Percentiles rank a stretch among this genome's conserved stretches.
These are phyloP conservation scores for Pulveroboletus sp. DNA, from an alignment of 768 basidiomycete species.

Conservation along the genomic window DNA sequence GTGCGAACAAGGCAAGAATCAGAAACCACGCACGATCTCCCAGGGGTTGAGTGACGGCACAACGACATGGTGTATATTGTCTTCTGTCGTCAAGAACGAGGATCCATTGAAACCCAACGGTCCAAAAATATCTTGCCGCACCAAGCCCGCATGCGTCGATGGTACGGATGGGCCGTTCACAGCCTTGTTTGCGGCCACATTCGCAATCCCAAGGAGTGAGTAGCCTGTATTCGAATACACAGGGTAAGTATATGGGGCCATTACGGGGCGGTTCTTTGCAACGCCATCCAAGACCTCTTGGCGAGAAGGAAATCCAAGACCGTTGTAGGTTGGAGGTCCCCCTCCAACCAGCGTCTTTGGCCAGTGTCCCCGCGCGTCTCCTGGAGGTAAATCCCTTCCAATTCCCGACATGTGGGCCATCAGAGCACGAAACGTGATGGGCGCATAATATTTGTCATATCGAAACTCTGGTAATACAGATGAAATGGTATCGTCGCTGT, in stretches of 20 bases:
- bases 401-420: conserved; percentile 39
- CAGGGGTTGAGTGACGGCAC: conserved; percentile 35
- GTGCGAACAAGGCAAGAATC: neutral
- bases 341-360: conserved; percentile 32
- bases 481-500: conserved; percentile 49
- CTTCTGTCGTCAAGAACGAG: conserved; percentile 40
- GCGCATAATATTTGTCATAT: conserved; percentile 22
- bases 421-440: conserved; percentile 39
- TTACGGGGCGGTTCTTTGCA: conserved; percentile 36
- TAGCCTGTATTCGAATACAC: conserved; percentile 42
- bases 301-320: conserved; percentile 30
- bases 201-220: conserved; percentile 33
- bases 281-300: conserved; percentile 36
- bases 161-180: conserved; percentile 14
- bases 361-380: conserved; percentile 35
- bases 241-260: conserved; percentile 43
- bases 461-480: conserved; percentile 21
- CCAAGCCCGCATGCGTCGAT: conserved; percentile 40
- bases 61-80: conserved; percentile 37
- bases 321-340: conserved; percentile 30
- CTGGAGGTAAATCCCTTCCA: conserved; percentile 37
- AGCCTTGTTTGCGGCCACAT: conserved; percentile 32
- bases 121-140: conserved; percentile 49
- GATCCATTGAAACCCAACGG: conserved; percentile 43
- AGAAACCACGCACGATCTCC: conserved; percentile 32